Evolutionary conservation across 495 filamentous ascomycete species (phyloP).

Genomic region (Aspergillus carlsbadensis): DNA sequence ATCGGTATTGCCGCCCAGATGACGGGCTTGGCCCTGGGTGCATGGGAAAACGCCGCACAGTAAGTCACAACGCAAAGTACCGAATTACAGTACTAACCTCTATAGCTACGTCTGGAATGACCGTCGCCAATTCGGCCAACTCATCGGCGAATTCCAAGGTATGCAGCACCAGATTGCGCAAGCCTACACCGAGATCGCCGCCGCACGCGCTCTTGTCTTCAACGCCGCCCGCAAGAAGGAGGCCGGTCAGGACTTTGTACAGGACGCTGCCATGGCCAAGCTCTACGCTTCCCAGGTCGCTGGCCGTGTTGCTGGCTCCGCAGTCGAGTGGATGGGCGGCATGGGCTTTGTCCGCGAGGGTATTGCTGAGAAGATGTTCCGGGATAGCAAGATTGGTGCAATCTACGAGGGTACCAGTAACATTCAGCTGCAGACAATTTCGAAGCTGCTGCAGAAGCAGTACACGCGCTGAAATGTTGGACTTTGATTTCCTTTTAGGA

Average conservation of each 20-base stretch:
- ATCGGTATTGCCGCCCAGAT: conserved; percentile 99
- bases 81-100: background rate
- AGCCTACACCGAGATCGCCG: conserved; percentile 88
- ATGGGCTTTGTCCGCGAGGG: conserved; percentile 97
- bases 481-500: too few relatives aligned
- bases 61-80: conserved; percentile 37
- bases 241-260: conserved; percentile 90
- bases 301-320: conserved; percentile 77
- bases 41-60: conserved; percentile 92
- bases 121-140: conserved; percentile 91
- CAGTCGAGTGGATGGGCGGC: conserved; percentile 98
- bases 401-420: conserved; percentile 96
- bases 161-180: conserved; percentile 99
- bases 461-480: conserved; percentile 19
- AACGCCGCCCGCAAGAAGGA: conserved; percentile 99
- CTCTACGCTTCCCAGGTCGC: conserved; percentile 93
- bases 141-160: conserved; percentile 94
- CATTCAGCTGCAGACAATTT: conserved; percentile 88
- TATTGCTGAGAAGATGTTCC: conserved; percentile 95
- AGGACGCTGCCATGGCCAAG: conserved; percentile 98
- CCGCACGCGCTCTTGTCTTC: conserved; percentile 89
- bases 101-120: conserved; percentile 89
- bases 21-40: conserved; percentile 93
- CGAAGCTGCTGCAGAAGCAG: conserved; percentile 80
- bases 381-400: conserved; percentile 97